These are phyloP conservation scores for Saitoella complicata DNA, from an alignment of 805 yeast genomes.

Conservation along the genomic window DNA sequence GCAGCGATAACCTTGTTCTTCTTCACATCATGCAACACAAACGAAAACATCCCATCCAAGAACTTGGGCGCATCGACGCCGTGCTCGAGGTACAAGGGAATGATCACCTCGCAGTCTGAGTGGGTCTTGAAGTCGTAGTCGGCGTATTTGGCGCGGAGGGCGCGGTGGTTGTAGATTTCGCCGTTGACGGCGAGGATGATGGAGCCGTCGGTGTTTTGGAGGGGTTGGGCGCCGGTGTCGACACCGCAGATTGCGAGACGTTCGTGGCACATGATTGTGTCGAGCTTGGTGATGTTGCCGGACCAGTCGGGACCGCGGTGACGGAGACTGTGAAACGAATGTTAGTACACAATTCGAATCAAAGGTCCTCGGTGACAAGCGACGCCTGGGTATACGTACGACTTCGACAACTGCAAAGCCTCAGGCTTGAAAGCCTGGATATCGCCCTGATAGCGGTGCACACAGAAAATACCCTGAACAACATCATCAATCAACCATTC, in stretches of 20 bases:
- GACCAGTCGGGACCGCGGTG: slow-evolving; percentile 99
- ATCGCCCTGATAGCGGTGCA: slow-evolving; percentile 1
- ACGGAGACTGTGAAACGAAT: slow-evolving; percentile 43
- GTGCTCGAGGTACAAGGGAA: slow-evolving; percentile 77
- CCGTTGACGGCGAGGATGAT: slow-evolving; percentile 82
- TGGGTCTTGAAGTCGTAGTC: slow-evolving; percentile 70
- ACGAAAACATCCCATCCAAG: slow-evolving; percentile 97
- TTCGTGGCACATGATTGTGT: slow-evolving; percentile 74
- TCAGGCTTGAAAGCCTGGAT: slow-evolving; percentile 19
- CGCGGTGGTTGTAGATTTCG: slow-evolving; percentile 94
- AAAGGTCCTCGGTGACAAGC: not conserved
- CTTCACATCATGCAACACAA: slow-evolving; percentile 71
- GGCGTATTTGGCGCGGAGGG: slow-evolving; percentile 49
- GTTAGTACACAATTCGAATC: not conserved
- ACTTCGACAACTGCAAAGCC: slow-evolving; percentile 5
- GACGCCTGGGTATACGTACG: too few relatives aligned
- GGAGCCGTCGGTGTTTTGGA: slow-evolving; percentile 60
- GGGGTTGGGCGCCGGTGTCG: slow-evolving; percentile 97
- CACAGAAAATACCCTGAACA: slow-evolving; percentile 1
- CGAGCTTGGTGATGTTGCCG: slow-evolving; percentile 64
- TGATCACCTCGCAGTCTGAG: slow-evolving; percentile 94
- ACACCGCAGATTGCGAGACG: slow-evolving; percentile 81
- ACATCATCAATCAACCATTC: too few relatives aligned
- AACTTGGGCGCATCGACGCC: slow-evolving; percentile 81
- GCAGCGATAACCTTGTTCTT: slow-evolving; percentile 87